Evolutionary conservation across 2,329 filamentous ascomycete genomes (phyloP).

Genomic region (Fusarium scirpi): DNA sequence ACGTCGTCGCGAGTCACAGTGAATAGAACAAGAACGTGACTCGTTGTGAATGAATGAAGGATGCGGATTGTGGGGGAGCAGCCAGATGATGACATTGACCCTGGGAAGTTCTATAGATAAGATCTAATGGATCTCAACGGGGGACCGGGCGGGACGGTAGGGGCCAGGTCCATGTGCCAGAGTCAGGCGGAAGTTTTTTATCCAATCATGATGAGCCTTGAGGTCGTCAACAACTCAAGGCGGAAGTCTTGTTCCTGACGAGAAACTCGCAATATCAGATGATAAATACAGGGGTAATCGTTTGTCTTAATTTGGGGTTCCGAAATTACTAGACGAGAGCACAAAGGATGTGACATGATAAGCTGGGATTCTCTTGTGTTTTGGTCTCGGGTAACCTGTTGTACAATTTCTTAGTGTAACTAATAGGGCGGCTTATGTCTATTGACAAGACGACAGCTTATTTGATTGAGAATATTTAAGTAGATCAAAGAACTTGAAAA

Average conservation of each 20-base stretch:
- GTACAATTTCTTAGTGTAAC: neutral
- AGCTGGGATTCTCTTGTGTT: neutral
- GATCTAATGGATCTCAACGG: constrained; percentile 24
- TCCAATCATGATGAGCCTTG: constrained; percentile 10
- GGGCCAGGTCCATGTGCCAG: constrained; percentile 32
- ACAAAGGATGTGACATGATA: constrained; percentile 8
- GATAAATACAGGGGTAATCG: neutral
- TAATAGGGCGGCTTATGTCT: neutral
- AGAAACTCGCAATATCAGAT: neutral
- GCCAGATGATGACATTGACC: constrained; percentile 27
- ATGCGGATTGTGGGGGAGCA: constrained; percentile 20
- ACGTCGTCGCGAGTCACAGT: constrained; percentile 12
- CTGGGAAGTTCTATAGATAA: constrained; percentile 22
- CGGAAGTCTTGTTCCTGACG: constrained; percentile 1
- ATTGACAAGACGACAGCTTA: fast-evolving
- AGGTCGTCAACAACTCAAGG: neutral
- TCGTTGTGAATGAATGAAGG: constrained; percentile 12
- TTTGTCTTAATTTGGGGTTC: neutral
- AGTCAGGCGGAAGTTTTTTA: constrained; percentile 34
- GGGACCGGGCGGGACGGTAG: constrained; percentile 14
- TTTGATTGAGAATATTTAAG: neutral
- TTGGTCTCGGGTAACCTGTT: neutral
- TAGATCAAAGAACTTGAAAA: neutral
- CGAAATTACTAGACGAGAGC: neutral
- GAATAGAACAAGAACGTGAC: constrained; percentile 5